Conservation (phyloP, 495 filamentous ascomycete species). For the Platismatia glauca region DNA sequence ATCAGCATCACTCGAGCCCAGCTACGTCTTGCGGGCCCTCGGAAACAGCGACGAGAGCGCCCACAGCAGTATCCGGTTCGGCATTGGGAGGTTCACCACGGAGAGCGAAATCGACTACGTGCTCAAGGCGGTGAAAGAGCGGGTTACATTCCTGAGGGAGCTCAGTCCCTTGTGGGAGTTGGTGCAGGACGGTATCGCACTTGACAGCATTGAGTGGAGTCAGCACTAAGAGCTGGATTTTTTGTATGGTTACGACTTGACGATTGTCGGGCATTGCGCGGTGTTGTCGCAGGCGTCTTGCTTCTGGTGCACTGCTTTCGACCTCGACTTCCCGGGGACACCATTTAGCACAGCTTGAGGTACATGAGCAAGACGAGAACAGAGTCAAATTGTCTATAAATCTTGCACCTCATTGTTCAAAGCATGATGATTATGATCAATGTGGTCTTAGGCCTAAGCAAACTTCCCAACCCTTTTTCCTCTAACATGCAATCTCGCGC, state of each 20-base stretch:
- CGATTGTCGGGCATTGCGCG: background rate
- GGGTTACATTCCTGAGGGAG: slow-evolving; percentile 87
- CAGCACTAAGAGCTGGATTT: slow-evolving; percentile 56
- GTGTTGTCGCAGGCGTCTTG: slow-evolving; percentile 3
- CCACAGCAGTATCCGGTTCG: slow-evolving; percentile 94
- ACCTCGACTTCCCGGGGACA: background rate
- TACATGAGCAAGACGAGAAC: background rate
- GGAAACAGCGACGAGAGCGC: slow-evolving; percentile 95
- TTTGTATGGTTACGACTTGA: slow-evolving; percentile 1
- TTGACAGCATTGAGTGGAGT: slow-evolving; percentile 97
- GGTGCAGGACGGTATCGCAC: slow-evolving; percentile 90
- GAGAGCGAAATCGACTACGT: slow-evolving; percentile 96
- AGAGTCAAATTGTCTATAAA: background rate
- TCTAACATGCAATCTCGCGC: background rate
- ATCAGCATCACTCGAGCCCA: slow-evolving; percentile 90
- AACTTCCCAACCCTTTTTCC: background rate
- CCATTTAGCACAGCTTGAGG: slow-evolving; percentile 1
- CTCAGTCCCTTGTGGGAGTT: slow-evolving; percentile 96
- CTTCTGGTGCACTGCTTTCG: background rate
- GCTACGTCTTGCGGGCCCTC: slow-evolving; percentile 87
- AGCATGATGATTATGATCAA: background rate
- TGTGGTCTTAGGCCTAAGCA: background rate
- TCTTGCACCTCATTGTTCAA: background rate
- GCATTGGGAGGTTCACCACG: slow-evolving; percentile 93
- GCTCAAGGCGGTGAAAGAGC: slow-evolving; percentile 80